Conservation (phyloP, 768 basidiomycete species). For the Lentinula sp. region DNA sequence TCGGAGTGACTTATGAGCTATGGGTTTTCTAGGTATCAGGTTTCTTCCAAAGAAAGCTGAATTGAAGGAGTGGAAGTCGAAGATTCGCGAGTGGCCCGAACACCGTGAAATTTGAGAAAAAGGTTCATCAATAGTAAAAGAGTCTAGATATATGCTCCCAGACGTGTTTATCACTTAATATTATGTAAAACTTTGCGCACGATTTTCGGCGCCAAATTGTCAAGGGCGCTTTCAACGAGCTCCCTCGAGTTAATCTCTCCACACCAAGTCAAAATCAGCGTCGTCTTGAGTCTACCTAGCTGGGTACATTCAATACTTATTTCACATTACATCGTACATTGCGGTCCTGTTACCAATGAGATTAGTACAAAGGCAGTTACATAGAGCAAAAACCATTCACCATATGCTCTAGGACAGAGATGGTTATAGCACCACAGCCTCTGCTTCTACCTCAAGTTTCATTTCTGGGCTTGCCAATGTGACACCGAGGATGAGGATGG, state of each 20-base stretch:
- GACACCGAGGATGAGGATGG: conserved; percentile 42
- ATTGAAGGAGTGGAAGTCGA: not conserved
- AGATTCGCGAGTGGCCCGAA: not conserved
- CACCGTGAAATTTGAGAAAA: not conserved
- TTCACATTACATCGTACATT: too few species aligned
- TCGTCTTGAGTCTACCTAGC: too few species aligned
- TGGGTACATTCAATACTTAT: too few species aligned
- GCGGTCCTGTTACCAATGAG: too few species aligned
- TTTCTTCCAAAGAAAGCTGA: not conserved
- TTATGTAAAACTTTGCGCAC: too few species aligned
- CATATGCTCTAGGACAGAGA: not conserved
- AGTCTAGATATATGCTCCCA: too few species aligned
- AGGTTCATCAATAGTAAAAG: not conserved
- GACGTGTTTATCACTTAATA: too few species aligned
- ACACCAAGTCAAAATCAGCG: too few species aligned
- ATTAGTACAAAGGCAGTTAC: not conserved
- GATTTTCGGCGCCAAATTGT: too few species aligned
- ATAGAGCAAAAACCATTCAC: not conserved
- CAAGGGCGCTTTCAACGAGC: too few species aligned
- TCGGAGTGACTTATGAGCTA: too few species aligned
- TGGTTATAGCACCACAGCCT: conserved; percentile 25
- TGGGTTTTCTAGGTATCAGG: not conserved
- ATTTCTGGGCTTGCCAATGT: conserved; percentile 39
- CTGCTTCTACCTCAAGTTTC: conserved; percentile 52
- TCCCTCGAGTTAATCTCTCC: too few species aligned